Percentiles rank a stretch among this genome's conserved stretches.
phyloP scores from a whole-genome alignment of 345 rosid species.

The Ceriops decandra region DNA sequence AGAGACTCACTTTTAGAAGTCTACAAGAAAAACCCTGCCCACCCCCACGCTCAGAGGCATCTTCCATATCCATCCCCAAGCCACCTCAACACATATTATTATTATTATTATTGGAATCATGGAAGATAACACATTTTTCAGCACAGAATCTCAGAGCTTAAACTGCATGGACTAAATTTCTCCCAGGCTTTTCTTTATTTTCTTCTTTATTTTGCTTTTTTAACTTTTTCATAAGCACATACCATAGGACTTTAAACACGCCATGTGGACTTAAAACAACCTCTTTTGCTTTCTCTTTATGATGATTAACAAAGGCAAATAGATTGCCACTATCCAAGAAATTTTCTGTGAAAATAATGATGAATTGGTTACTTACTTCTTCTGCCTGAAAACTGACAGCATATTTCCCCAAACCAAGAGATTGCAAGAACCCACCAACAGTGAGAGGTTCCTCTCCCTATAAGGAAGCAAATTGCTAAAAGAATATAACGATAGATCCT shows the following conservation, averaged over 20 bases:
- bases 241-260: neutral
- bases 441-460: slow-evolving; percentile 37
- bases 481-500: neutral
- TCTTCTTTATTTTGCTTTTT: no score
- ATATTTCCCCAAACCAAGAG: slow-evolving; percentile 54
- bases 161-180: neutral
- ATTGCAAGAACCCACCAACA: slow-evolving; percentile 38
- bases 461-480: slow-evolving; percentile 5
- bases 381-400: slow-evolving; percentile 41
- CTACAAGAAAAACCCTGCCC: neutral
- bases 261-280: neutral
- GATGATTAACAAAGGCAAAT: neutral
- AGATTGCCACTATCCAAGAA: neutral
- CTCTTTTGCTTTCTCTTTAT: neutral
- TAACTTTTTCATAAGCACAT: neutral
- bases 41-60: neutral
- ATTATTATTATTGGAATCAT: no score
- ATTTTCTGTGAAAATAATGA: neutral
- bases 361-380: slow-evolving; percentile 44
- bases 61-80: neutral
- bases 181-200: no score
- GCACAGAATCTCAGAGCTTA: neutral
- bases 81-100: neutral
- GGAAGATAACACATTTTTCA: neutral
- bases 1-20: neutral